Percentiles rank a stretch among this genome's conserved stretches.
Evolutionary conservation across 805 yeast species (phyloP).

Genomic region (Starmerella etchellsii): DNA sequence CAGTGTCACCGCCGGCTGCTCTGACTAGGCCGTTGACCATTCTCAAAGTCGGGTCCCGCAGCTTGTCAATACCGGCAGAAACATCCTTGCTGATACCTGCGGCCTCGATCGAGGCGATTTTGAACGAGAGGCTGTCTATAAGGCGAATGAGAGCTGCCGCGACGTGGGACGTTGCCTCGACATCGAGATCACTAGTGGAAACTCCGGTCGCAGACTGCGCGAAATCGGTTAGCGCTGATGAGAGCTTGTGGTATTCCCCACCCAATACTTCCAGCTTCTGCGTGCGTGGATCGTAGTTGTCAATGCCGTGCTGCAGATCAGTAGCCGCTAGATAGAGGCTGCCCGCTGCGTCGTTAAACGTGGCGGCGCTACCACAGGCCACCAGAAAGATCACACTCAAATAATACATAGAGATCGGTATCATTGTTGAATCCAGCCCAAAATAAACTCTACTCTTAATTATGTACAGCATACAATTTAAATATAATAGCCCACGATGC

Average conservation of each 20-base stretch:
- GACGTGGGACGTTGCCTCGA: slow-evolving; percentile 11
- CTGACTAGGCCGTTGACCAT: slow-evolving; percentile 16
- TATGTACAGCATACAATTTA: no score
- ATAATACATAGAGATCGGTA: neutral
- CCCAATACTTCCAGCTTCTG: slow-evolving; percentile 25
- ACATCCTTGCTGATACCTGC: slow-evolving; percentile 20
- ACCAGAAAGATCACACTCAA: neutral
- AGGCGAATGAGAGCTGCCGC: slow-evolving; percentile 15
- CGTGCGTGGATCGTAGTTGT: neutral
- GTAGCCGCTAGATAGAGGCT: neutral
- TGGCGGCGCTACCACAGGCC: neutral
- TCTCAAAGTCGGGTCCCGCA: slow-evolving; percentile 18
- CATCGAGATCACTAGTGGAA: slow-evolving; percentile 11
- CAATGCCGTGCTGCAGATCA: neutral
- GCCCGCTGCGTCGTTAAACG: neutral
- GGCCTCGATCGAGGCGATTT: slow-evolving; percentile 20
- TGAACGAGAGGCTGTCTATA: slow-evolving; percentile 17
- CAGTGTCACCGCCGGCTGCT: slow-evolving; percentile 12
- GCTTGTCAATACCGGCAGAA: slow-evolving; percentile 17
- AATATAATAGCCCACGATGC: no score
- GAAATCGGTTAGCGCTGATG: slow-evolving; percentile 7
- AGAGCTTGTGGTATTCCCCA: slow-evolving; percentile 17
- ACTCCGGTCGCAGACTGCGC: neutral
- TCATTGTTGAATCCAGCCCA: no score
- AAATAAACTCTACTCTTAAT: no score